Evolutionary conservation across 768 basidiomycete genomes (phyloP).

Genomic region (Termitomyces sp.): DNA sequence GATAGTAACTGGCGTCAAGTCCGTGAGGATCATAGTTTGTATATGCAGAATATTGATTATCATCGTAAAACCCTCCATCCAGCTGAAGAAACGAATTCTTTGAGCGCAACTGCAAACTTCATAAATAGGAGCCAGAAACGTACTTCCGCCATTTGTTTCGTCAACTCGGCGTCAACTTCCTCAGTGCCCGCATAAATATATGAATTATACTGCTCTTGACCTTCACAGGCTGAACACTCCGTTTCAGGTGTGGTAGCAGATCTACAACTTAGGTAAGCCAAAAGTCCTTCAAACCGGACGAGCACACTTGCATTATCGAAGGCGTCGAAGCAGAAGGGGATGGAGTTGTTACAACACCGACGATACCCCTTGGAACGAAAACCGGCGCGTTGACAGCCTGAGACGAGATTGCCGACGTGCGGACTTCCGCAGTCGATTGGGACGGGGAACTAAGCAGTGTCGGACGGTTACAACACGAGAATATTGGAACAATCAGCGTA

Average conservation of each 20-base stretch:
- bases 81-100: conserved; percentile 12
- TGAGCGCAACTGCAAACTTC: neutral
- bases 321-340: conserved; percentile 21
- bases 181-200: conserved; percentile 19
- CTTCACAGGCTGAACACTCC: conserved; percentile 16
- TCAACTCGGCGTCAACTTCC: conserved; percentile 19
- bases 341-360: conserved; percentile 21
- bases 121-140: neutral
- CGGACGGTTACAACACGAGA: neutral
- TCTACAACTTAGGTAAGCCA: conserved; percentile 4
- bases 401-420: conserved; percentile 36
- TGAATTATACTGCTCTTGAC: conserved; percentile 17
- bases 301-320: conserved; percentile 14
- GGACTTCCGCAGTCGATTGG: conserved; percentile 19
- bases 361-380: conserved; percentile 63
- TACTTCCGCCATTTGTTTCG: conserved; percentile 29
- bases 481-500: conserved; percentile 17
- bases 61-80: conserved; percentile 24
- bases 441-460: conserved; percentile 3
- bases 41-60: conserved; percentile 23
- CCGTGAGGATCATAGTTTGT: conserved; percentile 31
- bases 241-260: conserved; percentile 14
- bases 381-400: conserved; percentile 80
- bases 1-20: conserved; percentile 35
- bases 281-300: neutral